Percentiles rank a stretch among this genome's conserved stretches.
phyloP scores from a whole-genome alignment of 78 protist genomes.

The Pelomyxa schiedti region DNA sequence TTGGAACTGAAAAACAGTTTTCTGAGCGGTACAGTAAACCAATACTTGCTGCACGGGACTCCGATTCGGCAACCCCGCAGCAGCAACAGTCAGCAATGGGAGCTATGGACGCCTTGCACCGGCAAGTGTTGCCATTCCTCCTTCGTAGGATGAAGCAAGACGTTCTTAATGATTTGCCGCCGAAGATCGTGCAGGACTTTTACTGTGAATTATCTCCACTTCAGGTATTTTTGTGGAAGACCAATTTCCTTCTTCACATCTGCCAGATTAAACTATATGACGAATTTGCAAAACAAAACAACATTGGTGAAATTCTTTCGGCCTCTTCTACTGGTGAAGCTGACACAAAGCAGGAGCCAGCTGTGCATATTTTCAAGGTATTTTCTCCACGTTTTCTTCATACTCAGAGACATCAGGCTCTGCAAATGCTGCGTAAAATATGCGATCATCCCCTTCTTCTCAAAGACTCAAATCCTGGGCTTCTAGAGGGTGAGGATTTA shows the following conservation, averaged over 20 bases:
- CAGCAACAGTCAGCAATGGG: constrained; percentile 56
- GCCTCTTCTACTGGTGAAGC: no score
- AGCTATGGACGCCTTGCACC: constrained; percentile 72
- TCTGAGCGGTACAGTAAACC: constrained; percentile 41
- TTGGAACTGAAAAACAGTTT: constrained; percentile 71
- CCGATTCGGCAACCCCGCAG: constrained; percentile 16
- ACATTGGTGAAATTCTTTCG: background rate
- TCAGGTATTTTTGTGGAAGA: constrained; percentile 48
- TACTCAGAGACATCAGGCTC: no score
- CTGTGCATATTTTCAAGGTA: no score
- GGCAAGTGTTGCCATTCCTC: constrained; percentile 90
- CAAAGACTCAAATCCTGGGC: no score
- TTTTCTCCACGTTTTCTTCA: no score
- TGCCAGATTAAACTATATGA: constrained; percentile 5
- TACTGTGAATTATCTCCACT: constrained; percentile 52
- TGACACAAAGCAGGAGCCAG: no score
- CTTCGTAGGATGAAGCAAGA: constrained; percentile 87
- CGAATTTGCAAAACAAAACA: constrained; percentile 3
- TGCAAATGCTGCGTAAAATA: constrained; percentile 71
- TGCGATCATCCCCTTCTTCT: constrained; percentile 85
- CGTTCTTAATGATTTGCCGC: constrained; percentile 93
- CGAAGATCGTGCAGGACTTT: constrained; percentile 90
- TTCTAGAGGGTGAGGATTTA: no score
- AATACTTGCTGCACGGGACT: constrained; percentile 42
- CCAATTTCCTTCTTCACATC: constrained; percentile 19